phyloP scores from a whole-genome alignment of 2,329 filamentous ascomycete species.

The Amauroascus niger region DNA sequence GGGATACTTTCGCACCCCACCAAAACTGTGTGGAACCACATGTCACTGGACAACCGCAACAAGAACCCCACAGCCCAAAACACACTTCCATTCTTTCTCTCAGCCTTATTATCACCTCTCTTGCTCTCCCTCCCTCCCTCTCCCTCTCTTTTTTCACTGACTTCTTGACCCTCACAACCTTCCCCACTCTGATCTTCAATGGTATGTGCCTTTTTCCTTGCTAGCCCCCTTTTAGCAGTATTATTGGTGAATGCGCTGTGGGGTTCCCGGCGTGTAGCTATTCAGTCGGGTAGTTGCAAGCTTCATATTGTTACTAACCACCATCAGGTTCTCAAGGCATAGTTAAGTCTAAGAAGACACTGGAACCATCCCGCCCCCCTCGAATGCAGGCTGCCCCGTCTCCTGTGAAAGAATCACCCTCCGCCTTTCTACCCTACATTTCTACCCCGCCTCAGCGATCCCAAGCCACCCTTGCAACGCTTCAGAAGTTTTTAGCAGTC shows the following conservation, averaged over 20 bases:
- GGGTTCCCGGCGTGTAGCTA: background rate
- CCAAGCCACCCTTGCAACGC: background rate
- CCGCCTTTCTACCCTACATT: background rate
- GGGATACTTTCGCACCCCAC: background rate
- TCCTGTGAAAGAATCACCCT: background rate
- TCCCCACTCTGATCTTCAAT: background rate
- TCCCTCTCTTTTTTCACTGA: background rate
- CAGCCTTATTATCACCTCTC: background rate
- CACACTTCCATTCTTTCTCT: no score
- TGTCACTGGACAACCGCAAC: background rate
- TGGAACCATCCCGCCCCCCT: background rate
- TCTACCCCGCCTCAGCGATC: background rate
- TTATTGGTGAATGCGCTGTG: background rate
- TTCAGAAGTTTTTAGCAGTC: background rate
- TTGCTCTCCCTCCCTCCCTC: background rate
- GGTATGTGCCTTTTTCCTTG: background rate
- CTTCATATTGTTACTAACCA: background rate
- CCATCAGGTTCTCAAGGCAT: background rate
- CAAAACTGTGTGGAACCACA: background rate
- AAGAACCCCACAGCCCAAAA: slow-evolving; percentile 1
- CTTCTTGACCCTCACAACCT: background rate
- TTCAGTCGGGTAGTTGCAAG: background rate
- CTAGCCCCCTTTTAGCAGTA: background rate
- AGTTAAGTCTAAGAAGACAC: background rate
- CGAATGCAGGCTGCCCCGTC: background rate